These are phyloP conservation scores for Pleurotus ostreatus DNA, from an alignment of 768 basidiomycete genomes.

Conservation along the genomic window DNA sequence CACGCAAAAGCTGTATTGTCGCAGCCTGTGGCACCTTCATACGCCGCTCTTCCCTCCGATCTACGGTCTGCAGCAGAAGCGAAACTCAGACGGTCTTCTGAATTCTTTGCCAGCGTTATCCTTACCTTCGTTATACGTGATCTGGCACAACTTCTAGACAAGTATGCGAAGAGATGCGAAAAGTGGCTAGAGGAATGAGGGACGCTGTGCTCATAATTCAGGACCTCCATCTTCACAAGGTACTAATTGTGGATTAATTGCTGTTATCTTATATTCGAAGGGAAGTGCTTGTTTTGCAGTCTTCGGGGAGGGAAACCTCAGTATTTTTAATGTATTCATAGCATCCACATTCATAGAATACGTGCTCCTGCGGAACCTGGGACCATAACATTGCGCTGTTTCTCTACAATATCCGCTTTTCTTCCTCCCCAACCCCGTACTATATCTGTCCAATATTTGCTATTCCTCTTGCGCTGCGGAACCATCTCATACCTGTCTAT, in stretches of 20 bases:
- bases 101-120: conserved; percentile 88
- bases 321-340: conserved; percentile 9
- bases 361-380: conserved; percentile 7
- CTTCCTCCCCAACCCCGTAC: conserved; percentile 9
- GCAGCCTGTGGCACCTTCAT: conserved; percentile 66
- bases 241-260: conserved; percentile 1
- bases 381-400: conserved; percentile 7
- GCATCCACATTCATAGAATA: conserved; percentile 7
- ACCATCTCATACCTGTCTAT: conserved; percentile 12
- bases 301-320: background rate
- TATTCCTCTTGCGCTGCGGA: conserved; percentile 12
- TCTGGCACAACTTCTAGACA: conserved; percentile 81
- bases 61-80: conserved; percentile 62
- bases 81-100: conserved; percentile 78
- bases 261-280: conserved; percentile 7
- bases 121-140: conserved; percentile 88
- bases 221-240: background rate
- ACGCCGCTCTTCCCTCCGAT: conserved; percentile 65
- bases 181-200: conserved; percentile 81
- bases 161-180: conserved; percentile 91
- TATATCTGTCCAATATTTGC: conserved; percentile 12
- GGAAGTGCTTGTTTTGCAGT: conserved; percentile 3
- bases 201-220: background rate
- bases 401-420: conserved; percentile 6
- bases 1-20: conserved; percentile 72